phyloP scores from a whole-genome alignment of 768 basidiomycete species.

The Mycena sanguinolenta region DNA sequence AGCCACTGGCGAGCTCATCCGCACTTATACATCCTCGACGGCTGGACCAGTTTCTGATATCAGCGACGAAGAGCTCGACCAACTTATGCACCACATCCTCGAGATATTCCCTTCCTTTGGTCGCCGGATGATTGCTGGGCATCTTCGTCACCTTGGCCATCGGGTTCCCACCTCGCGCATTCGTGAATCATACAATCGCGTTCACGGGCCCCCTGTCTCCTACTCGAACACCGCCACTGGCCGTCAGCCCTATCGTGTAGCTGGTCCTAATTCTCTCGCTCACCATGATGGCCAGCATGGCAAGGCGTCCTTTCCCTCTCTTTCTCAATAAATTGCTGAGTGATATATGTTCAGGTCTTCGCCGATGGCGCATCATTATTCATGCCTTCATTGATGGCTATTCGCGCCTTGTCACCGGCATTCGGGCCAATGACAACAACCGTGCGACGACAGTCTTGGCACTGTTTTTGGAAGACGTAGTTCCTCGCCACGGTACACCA shows the following conservation, averaged over 20 bases:
- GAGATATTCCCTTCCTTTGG: slow-evolving; percentile 46
- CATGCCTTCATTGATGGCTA: slow-evolving; percentile 49
- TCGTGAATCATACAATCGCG: slow-evolving; percentile 25
- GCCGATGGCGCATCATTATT: slow-evolving; percentile 48
- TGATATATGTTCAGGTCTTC: slow-evolving; percentile 44
- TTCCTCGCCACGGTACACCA: not conserved
- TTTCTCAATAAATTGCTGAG: not conserved
- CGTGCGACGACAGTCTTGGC: not conserved
- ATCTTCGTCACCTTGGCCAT: slow-evolving; percentile 38
- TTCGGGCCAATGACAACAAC: not conserved
- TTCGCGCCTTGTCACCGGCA: not conserved
- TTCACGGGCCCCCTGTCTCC: slow-evolving; percentile 31
- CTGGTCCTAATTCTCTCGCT: slow-evolving; percentile 39
- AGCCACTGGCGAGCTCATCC: slow-evolving; percentile 13
- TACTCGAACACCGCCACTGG: slow-evolving; percentile 37
- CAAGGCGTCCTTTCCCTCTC: slow-evolving; percentile 3
- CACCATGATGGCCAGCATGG: slow-evolving; percentile 42
- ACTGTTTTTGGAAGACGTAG: not conserved
- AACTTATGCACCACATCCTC: slow-evolving; percentile 51
- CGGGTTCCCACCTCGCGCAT: slow-evolving; percentile 33
- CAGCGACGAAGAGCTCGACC: slow-evolving; percentile 40
- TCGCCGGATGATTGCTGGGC: slow-evolving; percentile 47
- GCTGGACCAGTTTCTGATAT: slow-evolving; percentile 38
- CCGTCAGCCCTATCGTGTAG: slow-evolving; percentile 36
- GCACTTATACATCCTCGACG: slow-evolving; percentile 31